Percentiles rank a stretch among this genome's conserved stretches.
These are phyloP conservation scores for Helianthus annuus DNA, from an alignment of 129 eudicot species.

Conservation along the genomic window HanXRQr2.0-SUNRISE NC_035446.2:160962235-160962734, in stretches of 20 bases:
- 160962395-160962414: neutral
- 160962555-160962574: neutral
- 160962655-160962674: neutral
- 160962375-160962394: constrained; percentile 9
- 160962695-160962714: constrained; percentile 5
- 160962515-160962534: neutral
- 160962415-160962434: neutral
- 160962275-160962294: constrained; percentile 66
- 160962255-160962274: constrained; percentile 61
- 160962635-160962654: neutral
- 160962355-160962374: constrained; percentile 4
- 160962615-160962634: neutral
- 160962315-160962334: neutral
- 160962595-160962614: neutral
- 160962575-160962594: neutral
- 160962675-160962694: constrained; percentile 6
- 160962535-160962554: neutral
- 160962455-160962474: constrained; percentile 7
- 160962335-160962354: neutral
- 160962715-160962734: constrained; percentile 70
- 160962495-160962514: neutral
- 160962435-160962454: neutral
- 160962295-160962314: constrained; percentile 31
- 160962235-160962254: constrained; percentile 66
- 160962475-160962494: constrained; percentile 2